Base-by-base conservation (phyloP, 176 grass and related monocot species). In the Stipa capillata region DNA sequence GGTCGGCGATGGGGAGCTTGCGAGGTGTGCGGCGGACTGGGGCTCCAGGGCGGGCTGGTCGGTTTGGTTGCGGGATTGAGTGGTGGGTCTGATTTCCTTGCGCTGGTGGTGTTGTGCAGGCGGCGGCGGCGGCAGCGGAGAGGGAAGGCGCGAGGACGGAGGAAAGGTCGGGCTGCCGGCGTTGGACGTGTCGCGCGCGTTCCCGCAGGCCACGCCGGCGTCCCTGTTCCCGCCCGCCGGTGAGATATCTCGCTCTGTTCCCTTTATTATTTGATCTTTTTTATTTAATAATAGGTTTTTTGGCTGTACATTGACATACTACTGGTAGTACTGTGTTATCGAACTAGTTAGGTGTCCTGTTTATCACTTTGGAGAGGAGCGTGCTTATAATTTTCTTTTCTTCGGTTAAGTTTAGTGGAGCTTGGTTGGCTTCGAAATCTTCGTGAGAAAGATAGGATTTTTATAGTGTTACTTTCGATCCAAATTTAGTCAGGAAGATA, bases 151-250 rank as follows among this genome's bases (percentile, higher is more conserved):
- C 42, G 68, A 53, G 27, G 59, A 14, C 21, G 73, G 40, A 51
- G 60, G 20, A 10, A 85, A 91, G 69, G 85, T 91, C 18, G 86
- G 92, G 14, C 72, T 91, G 29, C 89, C 89, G 44, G 77, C 92
- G 42, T 32, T 91, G 42, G 92, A 94, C 12, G 43, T 94, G 24
- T 50, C 76, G 42, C 43, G 72, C 52, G 89, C 89, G 40, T 94
- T 94, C 75, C 89, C 80, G 82, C 89, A 91, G 74, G 89, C 83
- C 40, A 91, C 89, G 21, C 86, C 92, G 74, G 92, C 86, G 50
- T 91, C 92, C 8, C 12, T 87, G 31, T 94, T 94, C 82, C 92
- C 89, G 3, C 77, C 86, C 23, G 28, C 83, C 69, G 86, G 92
- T 89, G 57, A 89, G 70, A 33, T 29, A 33, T 8, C 50, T 28